Percentiles rank a stretch among this genome's conserved stretches.
phyloP scores from a whole-genome alignment of 768 basidiomycete genomes.

The Brasilioporus rufonigricans region DNA sequence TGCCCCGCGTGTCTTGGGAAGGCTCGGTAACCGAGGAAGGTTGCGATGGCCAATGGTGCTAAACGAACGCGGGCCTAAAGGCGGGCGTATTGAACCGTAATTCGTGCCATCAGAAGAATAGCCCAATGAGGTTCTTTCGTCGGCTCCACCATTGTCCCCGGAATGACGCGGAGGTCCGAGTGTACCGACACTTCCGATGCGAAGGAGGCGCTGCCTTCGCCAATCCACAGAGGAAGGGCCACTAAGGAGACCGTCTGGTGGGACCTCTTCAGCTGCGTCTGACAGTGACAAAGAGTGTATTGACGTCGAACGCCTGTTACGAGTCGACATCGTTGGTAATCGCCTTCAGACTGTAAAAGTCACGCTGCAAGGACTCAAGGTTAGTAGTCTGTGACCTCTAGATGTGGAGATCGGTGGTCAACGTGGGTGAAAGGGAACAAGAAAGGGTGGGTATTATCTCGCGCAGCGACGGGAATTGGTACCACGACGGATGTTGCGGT shows the following conservation, averaged over 20 bases:
- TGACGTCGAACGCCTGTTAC: slow-evolving; percentile 17
- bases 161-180: neutral
- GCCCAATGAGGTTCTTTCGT: slow-evolving; percentile 39
- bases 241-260: slow-evolving; percentile 37
- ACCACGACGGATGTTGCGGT: neutral
- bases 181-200: slow-evolving; percentile 40
- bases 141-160: slow-evolving; percentile 8
- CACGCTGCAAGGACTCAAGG: neutral
- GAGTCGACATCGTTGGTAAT: slow-evolving; percentile 17
- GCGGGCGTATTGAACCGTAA: slow-evolving; percentile 56
- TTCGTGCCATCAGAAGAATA: slow-evolving; percentile 30
- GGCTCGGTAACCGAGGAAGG: slow-evolving; percentile 36
- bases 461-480: neutral
- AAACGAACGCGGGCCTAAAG: slow-evolving; percentile 25
- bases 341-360: neutral
- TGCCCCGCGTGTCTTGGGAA: slow-evolving; percentile 32
- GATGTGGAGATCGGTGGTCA: neutral
- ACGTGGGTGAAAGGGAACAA: neutral
- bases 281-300: slow-evolving; percentile 17
- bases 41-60: slow-evolving; percentile 35
- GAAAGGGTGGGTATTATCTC: neutral
- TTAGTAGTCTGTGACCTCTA: neutral
- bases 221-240: slow-evolving; percentile 57
- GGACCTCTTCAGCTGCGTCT: slow-evolving; percentile 6
- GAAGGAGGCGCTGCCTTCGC: slow-evolving; percentile 59